Conservation (phyloP, 2,329 filamentous ascomycete species). For the Cadophora malorum region DNA sequence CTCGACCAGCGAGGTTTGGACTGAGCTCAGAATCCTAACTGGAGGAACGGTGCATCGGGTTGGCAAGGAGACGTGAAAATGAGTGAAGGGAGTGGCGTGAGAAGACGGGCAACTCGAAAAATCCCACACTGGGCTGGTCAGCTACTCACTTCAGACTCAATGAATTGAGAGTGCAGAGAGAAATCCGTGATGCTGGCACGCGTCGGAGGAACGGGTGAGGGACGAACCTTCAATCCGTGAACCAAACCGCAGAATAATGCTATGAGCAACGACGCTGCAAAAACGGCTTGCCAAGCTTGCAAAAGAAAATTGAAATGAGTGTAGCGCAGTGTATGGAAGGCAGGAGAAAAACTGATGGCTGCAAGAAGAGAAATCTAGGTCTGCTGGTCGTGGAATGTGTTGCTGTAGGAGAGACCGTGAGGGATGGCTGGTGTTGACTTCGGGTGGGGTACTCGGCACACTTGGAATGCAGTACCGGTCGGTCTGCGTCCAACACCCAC, state of each 20-base stretch:
- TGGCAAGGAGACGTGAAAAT: conserved; percentile 22
- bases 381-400: conserved; percentile 12
- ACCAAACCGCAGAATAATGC: neutral
- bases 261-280: conserved; percentile 8
- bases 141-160: neutral
- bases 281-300: neutral
- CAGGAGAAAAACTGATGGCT: no score
- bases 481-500: no score
- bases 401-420: neutral
- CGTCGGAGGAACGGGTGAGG: neutral
- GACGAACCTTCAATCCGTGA: neutral
- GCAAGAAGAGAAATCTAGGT: conserved; percentile 4
- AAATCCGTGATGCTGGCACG: neutral
- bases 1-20: conserved; percentile 4
- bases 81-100: no score
- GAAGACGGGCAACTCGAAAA: neutral
- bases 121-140: neutral
- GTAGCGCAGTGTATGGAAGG: neutral
- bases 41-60: conserved; percentile 6
- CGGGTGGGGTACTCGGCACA: neutral
- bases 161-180: neutral
- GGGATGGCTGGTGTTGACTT: conserved; percentile 18
- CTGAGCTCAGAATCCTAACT: conserved; percentile 13
- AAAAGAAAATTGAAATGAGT: conserved; percentile 7
- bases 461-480: conserved; percentile 16